Conservation (phyloP, 371 early-diverging fungal genomes). For the Mucor sp. region DNA sequence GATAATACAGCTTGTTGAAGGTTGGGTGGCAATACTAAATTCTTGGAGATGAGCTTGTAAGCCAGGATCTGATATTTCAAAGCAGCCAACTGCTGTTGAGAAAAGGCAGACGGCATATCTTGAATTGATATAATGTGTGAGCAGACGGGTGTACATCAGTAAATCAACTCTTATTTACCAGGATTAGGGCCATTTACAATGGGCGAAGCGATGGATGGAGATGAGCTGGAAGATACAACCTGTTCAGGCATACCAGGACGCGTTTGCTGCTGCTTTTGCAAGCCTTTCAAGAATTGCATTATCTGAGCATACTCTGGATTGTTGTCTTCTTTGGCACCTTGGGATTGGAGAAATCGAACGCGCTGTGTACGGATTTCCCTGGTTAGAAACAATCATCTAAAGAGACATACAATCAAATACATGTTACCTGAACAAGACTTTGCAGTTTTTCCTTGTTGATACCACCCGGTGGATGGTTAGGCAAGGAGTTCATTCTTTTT, state of each 20-base stretch:
- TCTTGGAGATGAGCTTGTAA: slow-evolving; percentile 79
- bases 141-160: neutral
- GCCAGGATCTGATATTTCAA: slow-evolving; percentile 82
- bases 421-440: slow-evolving; percentile 38
- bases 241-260: slow-evolving; percentile 3
- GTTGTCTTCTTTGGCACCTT: slow-evolving; percentile 71
- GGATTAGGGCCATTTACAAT: neutral
- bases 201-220: neutral
- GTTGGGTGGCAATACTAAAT: slow-evolving; percentile 74
- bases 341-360: slow-evolving; percentile 46
- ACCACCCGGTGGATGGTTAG: slow-evolving; percentile 31
- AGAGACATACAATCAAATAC: neutral
- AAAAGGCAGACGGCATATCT: slow-evolving; percentile 38
- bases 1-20: slow-evolving; percentile 76
- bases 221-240: neutral
- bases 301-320: slow-evolving; percentile 69
- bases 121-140: neutral
- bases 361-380: slow-evolving; percentile 22
- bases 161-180: neutral
- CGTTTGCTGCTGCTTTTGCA: slow-evolving; percentile 39
- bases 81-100: slow-evolving; percentile 65
- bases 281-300: slow-evolving; percentile 58
- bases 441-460: slow-evolving; percentile 42
- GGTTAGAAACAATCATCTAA: neutral
- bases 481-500: slow-evolving; percentile 18